Evolutionary conservation across 768 basidiomycete genomes (phyloP), one percentile per base, ranked within the genome.

Genomic region (Phlebiopsis gigantea): DNA sequence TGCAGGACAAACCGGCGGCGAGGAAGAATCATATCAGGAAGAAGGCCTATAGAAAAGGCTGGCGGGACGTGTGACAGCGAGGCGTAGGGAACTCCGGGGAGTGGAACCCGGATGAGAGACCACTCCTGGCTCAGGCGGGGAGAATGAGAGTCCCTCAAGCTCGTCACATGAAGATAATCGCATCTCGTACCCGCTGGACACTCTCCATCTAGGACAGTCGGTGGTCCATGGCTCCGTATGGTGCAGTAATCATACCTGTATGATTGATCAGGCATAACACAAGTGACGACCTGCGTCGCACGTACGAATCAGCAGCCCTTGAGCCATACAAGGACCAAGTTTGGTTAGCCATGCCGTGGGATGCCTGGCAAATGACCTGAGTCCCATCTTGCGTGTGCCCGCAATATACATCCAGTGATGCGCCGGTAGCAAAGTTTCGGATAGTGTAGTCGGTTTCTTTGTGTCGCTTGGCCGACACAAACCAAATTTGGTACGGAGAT

Each of bases 161-260:
- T 30, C n/a, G 22, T n/a, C 50, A 51, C 24, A 30, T 51, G 50
- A 9, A 41, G 31, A 12, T 34, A 31, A 9, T 51, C 50, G 22
- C 50, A 51, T 5, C 31, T n/a, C 21, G 29, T 6, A 30, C 34
- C 50, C 21, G 17, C n/a, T 6, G 50, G 15, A 41, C 50, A 51
- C 10, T 34, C 24, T n/a, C 29, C 34, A 30, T 51, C 50, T 24
- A 51, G 30, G n/a, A 51, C 50, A 9, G 50, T 51, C 21, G n/a
- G 50, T 5, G 50, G 31, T 2, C 50, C 50, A 21, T 39, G 30
- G 21, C 50, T 51, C n/a, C 50, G 50, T 30, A 51, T 51, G 21
- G 50, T 51, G 50, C 50, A 51, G 21, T 51, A 51, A 24, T 51
- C 50, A 21, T 39, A 51, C n/a, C 50, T 51, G 30, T 50, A 29